Percentiles rank a stretch among this genome's conserved stretches.
Conservation (phyloP, 2,329 filamentous ascomycete species). For the Exophiala mesophila region DNA sequence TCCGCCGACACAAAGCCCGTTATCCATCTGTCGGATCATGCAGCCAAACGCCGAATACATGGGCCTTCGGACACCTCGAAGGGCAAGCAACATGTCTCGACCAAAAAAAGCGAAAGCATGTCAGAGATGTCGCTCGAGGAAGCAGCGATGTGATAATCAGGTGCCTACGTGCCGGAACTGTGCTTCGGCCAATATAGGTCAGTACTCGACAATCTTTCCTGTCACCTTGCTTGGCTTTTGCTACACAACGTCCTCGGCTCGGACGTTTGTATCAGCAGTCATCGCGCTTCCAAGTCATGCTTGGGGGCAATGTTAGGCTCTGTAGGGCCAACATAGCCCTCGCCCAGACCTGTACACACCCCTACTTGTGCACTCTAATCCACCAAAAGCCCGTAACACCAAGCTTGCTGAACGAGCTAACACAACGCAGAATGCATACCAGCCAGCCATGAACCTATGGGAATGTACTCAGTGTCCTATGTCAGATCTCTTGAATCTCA, state of each 20-base stretch:
- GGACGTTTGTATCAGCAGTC: too few species aligned
- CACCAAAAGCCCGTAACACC: too few species aligned
- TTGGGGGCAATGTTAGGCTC: not conserved
- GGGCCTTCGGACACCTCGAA: too few species aligned
- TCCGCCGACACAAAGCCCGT: too few species aligned
- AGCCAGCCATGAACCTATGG: not conserved
- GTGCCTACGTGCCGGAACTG: slow-evolving; percentile 1
- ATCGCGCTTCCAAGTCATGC: not conserved
- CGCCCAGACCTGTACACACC: too few species aligned
- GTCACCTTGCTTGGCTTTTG: not conserved
- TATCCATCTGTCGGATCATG: too few species aligned
- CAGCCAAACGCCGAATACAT: too few species aligned
- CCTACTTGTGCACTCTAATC: too few species aligned
- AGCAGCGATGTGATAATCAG: not conserved
- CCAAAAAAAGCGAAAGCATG: too few species aligned
- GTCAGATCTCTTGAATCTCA: not conserved
- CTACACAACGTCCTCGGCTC: too few species aligned
- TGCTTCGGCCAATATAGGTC: not conserved
- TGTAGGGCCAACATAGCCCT: not conserved
- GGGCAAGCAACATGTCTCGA: too few species aligned
- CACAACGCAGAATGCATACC: slow-evolving; percentile 1
- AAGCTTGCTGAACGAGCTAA: too few species aligned
- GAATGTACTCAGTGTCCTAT: not conserved
- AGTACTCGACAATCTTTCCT: not conserved
- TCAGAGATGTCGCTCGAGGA: not conserved